Evolutionary conservation across 2,329 filamentous ascomycete species (phyloP).

Genomic region (Scopulariopsis brevicaulis): DNA sequence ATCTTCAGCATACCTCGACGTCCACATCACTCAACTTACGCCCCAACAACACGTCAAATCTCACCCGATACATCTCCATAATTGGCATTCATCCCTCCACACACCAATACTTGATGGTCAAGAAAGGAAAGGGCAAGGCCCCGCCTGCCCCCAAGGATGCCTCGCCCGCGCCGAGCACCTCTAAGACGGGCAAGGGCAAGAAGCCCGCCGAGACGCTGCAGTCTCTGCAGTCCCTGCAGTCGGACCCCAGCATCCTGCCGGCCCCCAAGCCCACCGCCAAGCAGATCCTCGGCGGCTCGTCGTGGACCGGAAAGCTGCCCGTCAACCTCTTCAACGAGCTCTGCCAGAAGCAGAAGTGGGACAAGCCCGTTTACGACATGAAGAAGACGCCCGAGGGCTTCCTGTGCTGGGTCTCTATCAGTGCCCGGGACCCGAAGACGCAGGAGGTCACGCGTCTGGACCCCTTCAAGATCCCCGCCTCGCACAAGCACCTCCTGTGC

Average conservation of each 20-base stretch:
- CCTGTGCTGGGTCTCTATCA: conserved; percentile 72
- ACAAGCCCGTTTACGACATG: conserved; percentile 84
- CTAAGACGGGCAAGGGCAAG: conserved; percentile 35
- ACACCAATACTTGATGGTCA: conserved; percentile 25
- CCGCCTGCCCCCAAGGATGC: conserved; percentile 18
- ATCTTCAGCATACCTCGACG: neutral
- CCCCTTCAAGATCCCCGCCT: conserved; percentile 69
- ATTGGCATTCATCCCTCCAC: neutral
- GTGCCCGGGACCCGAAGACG: conserved; percentile 68
- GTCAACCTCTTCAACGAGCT: conserved; percentile 90
- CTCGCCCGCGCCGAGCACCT: conserved; percentile 14
- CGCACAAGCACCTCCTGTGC: conserved; percentile 63
- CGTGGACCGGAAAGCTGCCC: conserved; percentile 95
- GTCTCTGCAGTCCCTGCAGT: conserved; percentile 15
- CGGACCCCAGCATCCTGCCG: conserved; percentile 18
- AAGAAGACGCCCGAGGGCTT: conserved; percentile 62
- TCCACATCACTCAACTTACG: neutral
- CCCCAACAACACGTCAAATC: neutral
- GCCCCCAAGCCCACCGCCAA: conserved; percentile 53
- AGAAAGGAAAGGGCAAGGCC: conserved; percentile 42
- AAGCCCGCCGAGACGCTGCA: conserved; percentile 18
- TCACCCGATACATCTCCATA: neutral
- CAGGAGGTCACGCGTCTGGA: conserved; percentile 64
- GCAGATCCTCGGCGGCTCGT: conserved; percentile 84
- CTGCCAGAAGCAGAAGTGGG: conserved; percentile 93